Evolutionary conservation across 306 rosid species (phyloP).

Genomic region (Ochetophila trinervis): DNA sequence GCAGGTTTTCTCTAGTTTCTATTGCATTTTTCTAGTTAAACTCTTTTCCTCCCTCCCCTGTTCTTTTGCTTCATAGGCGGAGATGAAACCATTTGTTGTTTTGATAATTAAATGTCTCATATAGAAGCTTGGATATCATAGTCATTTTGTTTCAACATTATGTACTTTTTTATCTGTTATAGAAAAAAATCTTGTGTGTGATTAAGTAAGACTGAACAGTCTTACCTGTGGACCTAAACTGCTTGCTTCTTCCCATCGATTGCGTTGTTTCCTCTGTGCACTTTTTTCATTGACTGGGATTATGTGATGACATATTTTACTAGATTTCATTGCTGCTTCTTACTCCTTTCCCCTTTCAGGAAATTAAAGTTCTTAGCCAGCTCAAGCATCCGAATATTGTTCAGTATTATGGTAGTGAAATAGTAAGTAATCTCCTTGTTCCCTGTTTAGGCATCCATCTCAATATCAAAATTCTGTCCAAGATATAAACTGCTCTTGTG

Average conservation of each 20-base stretch:
- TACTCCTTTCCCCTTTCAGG: constrained; percentile 44
- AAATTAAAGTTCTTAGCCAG: constrained; percentile 85
- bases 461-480: background rate
- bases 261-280: too few species aligned
- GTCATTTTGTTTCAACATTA: background rate
- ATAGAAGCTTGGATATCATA: background rate
- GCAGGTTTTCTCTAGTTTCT: constrained; percentile 50
- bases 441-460: constrained; percentile 21
- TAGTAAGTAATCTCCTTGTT: constrained; percentile 53
- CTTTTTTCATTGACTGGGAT: too few species aligned
- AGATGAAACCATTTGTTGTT: too few species aligned
- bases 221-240: background rate
- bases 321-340: constrained; percentile 15
- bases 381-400: constrained; percentile 89
- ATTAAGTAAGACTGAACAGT: too few species aligned
- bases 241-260: too few species aligned
- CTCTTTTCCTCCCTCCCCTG: background rate
- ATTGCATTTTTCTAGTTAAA: background rate
- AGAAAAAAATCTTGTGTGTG: background rate
- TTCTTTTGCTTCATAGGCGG: background rate
- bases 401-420: constrained; percentile 91
- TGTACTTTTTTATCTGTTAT: too few species aligned
- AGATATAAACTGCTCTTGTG: constrained; percentile 15
- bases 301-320: background rate
- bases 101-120: too few species aligned